These are phyloP conservation scores for Linnemannia schmuckeri DNA, from an alignment of 192 early-diverging fungal genomes.

Conservation along the genomic window DNA sequence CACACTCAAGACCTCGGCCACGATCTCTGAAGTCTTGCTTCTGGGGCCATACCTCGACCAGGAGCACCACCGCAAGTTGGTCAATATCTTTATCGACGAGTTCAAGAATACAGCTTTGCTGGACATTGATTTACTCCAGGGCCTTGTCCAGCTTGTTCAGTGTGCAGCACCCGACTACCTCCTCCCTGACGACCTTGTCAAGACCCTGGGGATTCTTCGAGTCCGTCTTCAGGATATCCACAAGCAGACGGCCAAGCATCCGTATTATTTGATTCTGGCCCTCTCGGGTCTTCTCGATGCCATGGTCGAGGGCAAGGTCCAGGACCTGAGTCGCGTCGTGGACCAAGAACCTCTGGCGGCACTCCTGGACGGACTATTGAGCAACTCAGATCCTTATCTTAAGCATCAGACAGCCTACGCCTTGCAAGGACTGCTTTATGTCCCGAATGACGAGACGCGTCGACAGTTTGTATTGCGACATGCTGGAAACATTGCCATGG, in stretches of 20 bases:
- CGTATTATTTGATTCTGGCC: not conserved
- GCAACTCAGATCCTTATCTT: not conserved
- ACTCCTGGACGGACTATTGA: not conserved
- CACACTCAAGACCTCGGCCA: too few species aligned
- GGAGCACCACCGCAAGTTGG: too few species aligned
- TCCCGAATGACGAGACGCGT: conserved; percentile 11
- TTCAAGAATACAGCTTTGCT: too few species aligned
- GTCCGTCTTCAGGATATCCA: not conserved
- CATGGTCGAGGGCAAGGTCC: not conserved
- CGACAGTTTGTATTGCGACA: not conserved
- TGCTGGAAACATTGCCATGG: too few species aligned
- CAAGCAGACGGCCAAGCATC: not conserved
- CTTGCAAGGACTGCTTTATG: not conserved
- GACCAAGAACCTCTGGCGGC: not conserved
- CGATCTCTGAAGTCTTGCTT: too few species aligned
- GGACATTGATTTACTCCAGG: not conserved
- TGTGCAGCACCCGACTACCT: not conserved
- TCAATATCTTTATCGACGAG: too few species aligned
- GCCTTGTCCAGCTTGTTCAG: not conserved
- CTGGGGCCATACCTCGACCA: too few species aligned
- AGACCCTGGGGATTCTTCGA: not conserved
- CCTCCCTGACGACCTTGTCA: not conserved
- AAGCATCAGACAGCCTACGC: conserved; percentile 8
- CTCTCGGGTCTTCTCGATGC: not conserved
- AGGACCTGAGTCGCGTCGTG: not conserved